These are phyloP conservation scores for Aspergillus floridensis DNA, from an alignment of 2,329 filamentous ascomycete species.

Conservation along the genomic window DNA sequence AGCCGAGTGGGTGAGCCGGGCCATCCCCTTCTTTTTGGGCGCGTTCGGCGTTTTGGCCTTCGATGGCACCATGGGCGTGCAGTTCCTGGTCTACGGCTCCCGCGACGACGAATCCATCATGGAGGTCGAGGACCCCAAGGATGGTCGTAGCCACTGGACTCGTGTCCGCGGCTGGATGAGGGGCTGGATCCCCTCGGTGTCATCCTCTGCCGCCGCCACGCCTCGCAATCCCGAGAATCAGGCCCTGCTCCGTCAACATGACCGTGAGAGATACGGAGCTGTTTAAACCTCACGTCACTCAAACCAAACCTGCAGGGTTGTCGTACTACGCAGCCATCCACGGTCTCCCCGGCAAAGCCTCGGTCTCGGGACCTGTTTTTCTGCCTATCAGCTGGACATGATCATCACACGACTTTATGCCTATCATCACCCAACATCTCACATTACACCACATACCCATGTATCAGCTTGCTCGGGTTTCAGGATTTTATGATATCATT, in stretches of 20 bases:
- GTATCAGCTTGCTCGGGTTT: not conserved
- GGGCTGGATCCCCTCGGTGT: conserved; percentile 59
- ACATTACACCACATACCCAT: not conserved
- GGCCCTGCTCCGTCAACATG: conserved; percentile 27
- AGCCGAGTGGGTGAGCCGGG: conserved; percentile 56
- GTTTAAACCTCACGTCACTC: conserved; percentile 23
- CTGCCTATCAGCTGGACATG: conserved; percentile 4
- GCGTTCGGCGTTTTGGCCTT: conserved; percentile 62
- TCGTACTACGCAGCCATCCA: not conserved
- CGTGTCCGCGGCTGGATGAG: conserved; percentile 64
- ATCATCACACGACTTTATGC: conserved; percentile 4
- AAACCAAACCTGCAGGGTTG: not conserved
- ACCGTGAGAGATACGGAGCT: conserved; percentile 33
- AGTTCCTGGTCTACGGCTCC: conserved; percentile 61
- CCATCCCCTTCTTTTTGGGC: conserved; percentile 64
- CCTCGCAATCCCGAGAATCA: conserved; percentile 27
- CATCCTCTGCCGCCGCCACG: conserved; percentile 22
- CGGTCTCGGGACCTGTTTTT: not conserved
- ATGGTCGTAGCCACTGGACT: conserved; percentile 51
- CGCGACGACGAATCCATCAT: conserved; percentile 44
- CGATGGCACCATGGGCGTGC: conserved; percentile 61
- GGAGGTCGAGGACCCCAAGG: conserved; percentile 46
- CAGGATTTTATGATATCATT: not conserved
- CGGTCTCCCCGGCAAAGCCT: not conserved
- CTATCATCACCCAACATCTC: not conserved